phyloP scores from a whole-genome alignment of 2,329 filamentous ascomycete species.

The Phaeosphaeria sp. region DNA sequence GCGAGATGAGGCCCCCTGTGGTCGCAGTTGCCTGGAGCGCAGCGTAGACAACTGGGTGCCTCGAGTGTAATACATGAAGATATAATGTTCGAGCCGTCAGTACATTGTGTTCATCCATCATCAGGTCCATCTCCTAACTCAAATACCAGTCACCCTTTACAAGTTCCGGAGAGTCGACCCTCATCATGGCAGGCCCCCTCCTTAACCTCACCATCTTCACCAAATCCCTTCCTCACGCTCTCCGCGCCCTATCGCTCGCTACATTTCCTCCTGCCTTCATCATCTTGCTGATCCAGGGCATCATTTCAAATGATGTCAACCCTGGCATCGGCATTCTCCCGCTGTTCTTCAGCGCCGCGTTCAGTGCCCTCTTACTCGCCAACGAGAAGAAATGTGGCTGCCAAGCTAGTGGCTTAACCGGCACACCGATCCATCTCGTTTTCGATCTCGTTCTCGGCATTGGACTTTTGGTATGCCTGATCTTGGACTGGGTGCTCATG shows the following conservation, averaged over 20 bases:
- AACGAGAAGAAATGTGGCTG: slow-evolving; percentile 36
- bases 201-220: slow-evolving; percentile 33
- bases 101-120: not conserved
- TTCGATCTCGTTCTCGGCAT: slow-evolving; percentile 27
- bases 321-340: slow-evolving; percentile 40
- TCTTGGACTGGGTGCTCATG: slow-evolving; percentile 31
- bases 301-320: slow-evolving; percentile 25
- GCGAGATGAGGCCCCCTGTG: not conserved
- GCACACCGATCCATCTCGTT: slow-evolving; percentile 34
- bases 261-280: slow-evolving; percentile 34
- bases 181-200: slow-evolving; percentile 16
- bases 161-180: not conserved
- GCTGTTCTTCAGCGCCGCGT: slow-evolving; percentile 33
- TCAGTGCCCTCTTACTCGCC: slow-evolving; percentile 27
- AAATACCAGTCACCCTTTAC: not conserved
- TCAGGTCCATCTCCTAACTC: not conserved
- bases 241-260: slow-evolving; percentile 31
- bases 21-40: not conserved
- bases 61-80: not conserved
- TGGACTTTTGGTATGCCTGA: slow-evolving; percentile 29
- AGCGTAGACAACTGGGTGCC: not conserved
- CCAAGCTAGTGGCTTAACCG: slow-evolving; percentile 28
- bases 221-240: slow-evolving; percentile 28
- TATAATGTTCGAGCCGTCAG: not conserved
- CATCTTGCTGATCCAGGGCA: slow-evolving; percentile 35